Conservation (phyloP, 495 filamentous ascomycete species). For the Glarea lozoyensis region DNA sequence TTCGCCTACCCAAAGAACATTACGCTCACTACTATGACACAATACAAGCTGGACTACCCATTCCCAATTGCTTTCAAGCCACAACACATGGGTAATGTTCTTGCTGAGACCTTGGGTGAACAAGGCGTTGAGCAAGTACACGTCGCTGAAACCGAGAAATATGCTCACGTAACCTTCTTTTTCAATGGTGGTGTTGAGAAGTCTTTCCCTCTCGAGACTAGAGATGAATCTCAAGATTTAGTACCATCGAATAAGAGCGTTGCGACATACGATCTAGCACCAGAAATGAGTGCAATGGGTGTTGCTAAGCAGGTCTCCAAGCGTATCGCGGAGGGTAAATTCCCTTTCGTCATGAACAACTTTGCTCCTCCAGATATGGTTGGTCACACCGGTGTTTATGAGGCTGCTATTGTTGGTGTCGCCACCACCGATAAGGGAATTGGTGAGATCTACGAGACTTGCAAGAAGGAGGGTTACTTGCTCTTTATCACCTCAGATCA, state of each 20-base stretch:
- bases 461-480: slow-evolving; percentile 84
- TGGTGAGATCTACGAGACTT: slow-evolving; percentile 80
- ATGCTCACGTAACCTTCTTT: slow-evolving; percentile 98
- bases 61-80: slow-evolving; percentile 92
- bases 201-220: slow-evolving; percentile 81
- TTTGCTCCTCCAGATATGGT: slow-evolving; percentile 99
- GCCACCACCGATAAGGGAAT: slow-evolving; percentile 87
- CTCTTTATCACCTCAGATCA: slow-evolving; percentile 95
- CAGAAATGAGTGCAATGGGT: slow-evolving; percentile 88
- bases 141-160: slow-evolving; percentile 97
- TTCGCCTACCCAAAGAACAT: slow-evolving; percentile 93
- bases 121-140: slow-evolving; percentile 85
- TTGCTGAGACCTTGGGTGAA: slow-evolving; percentile 90
- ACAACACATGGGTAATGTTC: slow-evolving; percentile 91
- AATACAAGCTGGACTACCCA: slow-evolving; percentile 92
- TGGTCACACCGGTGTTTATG: slow-evolving; percentile 94
- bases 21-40: slow-evolving; percentile 92
- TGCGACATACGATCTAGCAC: slow-evolving; percentile 91
- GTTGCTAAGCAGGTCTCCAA: slow-evolving; percentile 83
- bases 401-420: slow-evolving; percentile 84
- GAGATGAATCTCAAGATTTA: slow-evolving; percentile 51
- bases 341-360: slow-evolving; percentile 99
- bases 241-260: slow-evolving; percentile 63
- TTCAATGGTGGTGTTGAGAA: slow-evolving; percentile 99
- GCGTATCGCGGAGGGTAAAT: slow-evolving; percentile 68